Evolutionary conservation across 805 yeast genomes (phyloP), one percentile per base, ranked within the genome.

Genomic region (Ogataea salicorniae): DNA sequence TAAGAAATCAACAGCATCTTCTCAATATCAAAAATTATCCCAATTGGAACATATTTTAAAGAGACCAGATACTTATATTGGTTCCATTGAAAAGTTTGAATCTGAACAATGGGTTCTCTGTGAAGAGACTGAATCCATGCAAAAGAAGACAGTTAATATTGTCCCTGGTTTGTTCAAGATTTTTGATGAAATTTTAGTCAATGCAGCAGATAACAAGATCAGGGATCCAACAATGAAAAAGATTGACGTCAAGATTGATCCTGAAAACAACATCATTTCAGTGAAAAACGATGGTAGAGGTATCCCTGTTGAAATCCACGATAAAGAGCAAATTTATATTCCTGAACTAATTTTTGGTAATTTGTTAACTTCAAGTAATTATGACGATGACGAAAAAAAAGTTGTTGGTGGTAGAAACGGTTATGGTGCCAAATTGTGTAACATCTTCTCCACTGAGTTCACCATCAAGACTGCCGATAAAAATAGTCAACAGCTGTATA

Each of bases 331-430:
- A 42, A 89, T 94, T 51, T 94, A 87, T 63, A 91, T 94, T 54
- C 99, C 99, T 1, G 97, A 94, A 69, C 77, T 94, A 69, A 94
- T 94, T 58, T 94, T 94, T 68, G 99, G 99, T 46, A 89, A 94
- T 61, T 76, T 94, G 51, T 77, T 94, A 54, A 94, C 99, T 0
- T 91, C 98, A 2, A 87, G 96, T 26, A 94, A 94, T 69, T 94
- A 94, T 66, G 96, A 94, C 65, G 99, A 94, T 65, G 80, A 92
- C 53, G 87, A 94, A 61, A 87, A 88, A 68, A 94, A 94, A 67
- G 97, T 94, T 34, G 88, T 96, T 2, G 99, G 99, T 72, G 99
- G 99, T 67, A 82, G 99, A 73, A 94, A 94, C 64, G 99, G 99
- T 53, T 94, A 83, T 63, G 99, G 99, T 68, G 99, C 99, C 42